Base-by-base conservation (phyloP, 805 yeast species). In the Metschnikowia reukaufii region DNA sequence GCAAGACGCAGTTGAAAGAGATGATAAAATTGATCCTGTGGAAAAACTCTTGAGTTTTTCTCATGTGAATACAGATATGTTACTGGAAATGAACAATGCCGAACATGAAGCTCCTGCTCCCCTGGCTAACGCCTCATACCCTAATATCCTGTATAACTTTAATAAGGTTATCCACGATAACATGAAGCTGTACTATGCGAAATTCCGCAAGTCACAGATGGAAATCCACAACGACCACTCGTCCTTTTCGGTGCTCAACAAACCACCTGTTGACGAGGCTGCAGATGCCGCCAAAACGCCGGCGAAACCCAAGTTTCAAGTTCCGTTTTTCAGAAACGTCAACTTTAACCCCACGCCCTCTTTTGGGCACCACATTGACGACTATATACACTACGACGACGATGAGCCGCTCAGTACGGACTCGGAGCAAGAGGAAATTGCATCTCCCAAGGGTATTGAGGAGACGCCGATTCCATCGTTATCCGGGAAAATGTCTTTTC, bases 1-100 rank as follows among this genome's bases (percentile, higher is more conserved):
- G 12, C 25, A 36, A 12, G 39, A 18, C 13, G 30, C 12, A 7
- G 8, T 16, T 15, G 39, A 36, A 19, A 23, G 21, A n/a, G 52
- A 57, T 25, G 73, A 70, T 49, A 66, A 57, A 44, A 63, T 71
- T 21, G 77, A 72, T 52, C 77, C 76, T 5, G 74, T 72, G 42
- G 74, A 72, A 52, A 70, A 63, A 49, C 61, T 72, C 30, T 58
- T 72, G 41, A 65, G 72, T 46, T 64, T 69, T 44, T 61, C 72
- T 9, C 65, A 58, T 43, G 47, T 56, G 20, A 60, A 66, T 46
- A 59, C 55, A 31, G 74, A 68, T 49, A 62, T 67, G 33, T 59
- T 68, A 42, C 56, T 60, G 44, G 59, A 59, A 36, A 52, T 63
- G 46, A 68, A 62, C 44, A 57, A 48, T 18, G 37, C 47, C 16